Evolutionary conservation across 305 asterid species (phyloP), one percentile per base, ranked within the genome.

Genomic region (Withania somnifera): DNA sequence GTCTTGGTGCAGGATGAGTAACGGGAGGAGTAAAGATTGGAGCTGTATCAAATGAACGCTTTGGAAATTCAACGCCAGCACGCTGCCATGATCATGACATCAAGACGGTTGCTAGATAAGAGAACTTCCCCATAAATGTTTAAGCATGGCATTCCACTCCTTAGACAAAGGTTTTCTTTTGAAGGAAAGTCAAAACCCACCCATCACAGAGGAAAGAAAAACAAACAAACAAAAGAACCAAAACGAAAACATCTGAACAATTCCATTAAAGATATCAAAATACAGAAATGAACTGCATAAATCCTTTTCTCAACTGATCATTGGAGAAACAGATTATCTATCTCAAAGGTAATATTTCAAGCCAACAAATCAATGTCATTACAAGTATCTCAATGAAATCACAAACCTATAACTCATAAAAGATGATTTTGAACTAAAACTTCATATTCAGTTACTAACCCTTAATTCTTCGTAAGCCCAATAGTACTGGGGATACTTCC

Each of bases 391-490:
- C 30, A 50, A 30, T 50, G 47, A 30, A 80, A 51, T 40, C 45
- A 81, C 83, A 50, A 50, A 17, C 83, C 68, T 81, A 71, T 32
- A 71, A 50, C 32, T 38, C 77, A 51, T 32, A 24, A 52, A 50
- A 51, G 32, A 76, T 17, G 36, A 47, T 50, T 66, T 81, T 38
- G 42, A 47, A 51, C 52, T 38, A 38, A 22, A 32, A 66, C 28
- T 15, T 32, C 4, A 20, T 19, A 66, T 51, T 36, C 4, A 81
- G 47, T 30, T 68, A 81, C 83, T 88, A 86, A 95, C 99, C 93
- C 95, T 89, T 78, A 97, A 81, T 71, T 95, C 99, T 81, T 97
- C 99, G n/a, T 91, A 97, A 56, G 97, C 98, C 93, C 91, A 87
- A 89, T 85, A 86, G 82, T 95, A 97, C 78, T 93, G 98, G 54